A percentile compares a stretch with the other conserved stretches of the same genome.
Conservation (phyloP, 2,329 filamentous ascomycete species). For the Fusarium buharicum region DNA sequence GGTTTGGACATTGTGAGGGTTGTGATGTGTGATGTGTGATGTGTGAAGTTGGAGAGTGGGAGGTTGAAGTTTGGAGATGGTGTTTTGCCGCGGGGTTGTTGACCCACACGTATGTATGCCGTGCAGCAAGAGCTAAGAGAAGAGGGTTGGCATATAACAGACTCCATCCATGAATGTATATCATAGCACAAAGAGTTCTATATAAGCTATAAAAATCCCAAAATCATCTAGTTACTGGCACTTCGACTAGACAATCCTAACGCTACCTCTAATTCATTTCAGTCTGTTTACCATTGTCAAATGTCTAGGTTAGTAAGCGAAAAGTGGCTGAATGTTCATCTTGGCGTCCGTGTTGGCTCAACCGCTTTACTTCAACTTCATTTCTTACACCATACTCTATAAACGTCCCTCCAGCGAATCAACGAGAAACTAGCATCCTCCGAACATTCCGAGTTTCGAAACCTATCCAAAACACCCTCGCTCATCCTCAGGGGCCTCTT, state of each 20-base stretch:
- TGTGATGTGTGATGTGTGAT: background rate
- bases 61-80: conserved; percentile 11
- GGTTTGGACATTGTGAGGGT: conserved; percentile 28
- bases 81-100: conserved; percentile 38
- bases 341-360: conserved; percentile 11
- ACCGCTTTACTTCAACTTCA: background rate
- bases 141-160: no score
- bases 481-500: background rate
- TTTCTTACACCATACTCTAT: no score
- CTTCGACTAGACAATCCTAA: no score
- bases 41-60: background rate
- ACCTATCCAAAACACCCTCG: conserved; percentile 1
- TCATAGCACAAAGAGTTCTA: no score
- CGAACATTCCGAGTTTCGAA: conserved; percentile 6
- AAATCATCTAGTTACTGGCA: no score
- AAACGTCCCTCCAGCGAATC: background rate
- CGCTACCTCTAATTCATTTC: no score
- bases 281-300: no score
- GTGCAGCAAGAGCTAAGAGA: background rate
- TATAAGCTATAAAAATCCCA: no score
- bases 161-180: no score
- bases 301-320: conserved; percentile 18
- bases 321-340: background rate
- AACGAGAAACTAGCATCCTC: background rate
- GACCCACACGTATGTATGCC: conserved; percentile 23